Percentiles rank a stretch among this genome's conserved stretches.
Conservation (phyloP, 2,329 filamentous ascomycete species). For the Chrysosporium queenslandicum region DNA sequence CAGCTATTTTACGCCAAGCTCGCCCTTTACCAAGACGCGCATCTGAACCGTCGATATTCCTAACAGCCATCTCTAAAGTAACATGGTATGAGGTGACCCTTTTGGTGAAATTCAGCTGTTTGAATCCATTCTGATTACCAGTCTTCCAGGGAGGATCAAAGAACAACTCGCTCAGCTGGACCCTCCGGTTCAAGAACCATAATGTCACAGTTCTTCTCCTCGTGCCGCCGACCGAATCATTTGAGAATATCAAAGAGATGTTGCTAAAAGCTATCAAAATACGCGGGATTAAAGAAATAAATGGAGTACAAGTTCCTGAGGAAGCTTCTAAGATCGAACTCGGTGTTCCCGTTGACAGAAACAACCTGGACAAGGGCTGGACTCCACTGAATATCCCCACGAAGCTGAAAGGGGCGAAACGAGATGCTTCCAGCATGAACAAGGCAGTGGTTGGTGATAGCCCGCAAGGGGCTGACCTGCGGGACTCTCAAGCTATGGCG, state of each 20-base stretch:
- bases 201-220: slow-evolving; percentile 61
- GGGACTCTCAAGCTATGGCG: slow-evolving; percentile 33
- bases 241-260: slow-evolving; percentile 48
- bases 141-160: not conserved
- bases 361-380: slow-evolving; percentile 44
- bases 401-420: slow-evolving; percentile 22
- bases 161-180: slow-evolving; percentile 44
- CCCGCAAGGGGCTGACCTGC: slow-evolving; percentile 29
- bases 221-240: slow-evolving; percentile 48
- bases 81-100: not conserved
- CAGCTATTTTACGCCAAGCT: not conserved
- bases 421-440: slow-evolving; percentile 21
- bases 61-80: not conserved
- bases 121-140: not conserved
- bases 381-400: slow-evolving; percentile 30
- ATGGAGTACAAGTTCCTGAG: slow-evolving; percentile 31
- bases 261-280: slow-evolving; percentile 49
- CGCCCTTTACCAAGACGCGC: not conserved
- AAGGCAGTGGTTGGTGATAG: slow-evolving; percentile 26
- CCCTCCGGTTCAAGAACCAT: slow-evolving; percentile 63
- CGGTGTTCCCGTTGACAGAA: slow-evolving; percentile 39
- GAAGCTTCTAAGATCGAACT: slow-evolving; percentile 38
- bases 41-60: not conserved
- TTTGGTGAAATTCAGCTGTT: not conserved
- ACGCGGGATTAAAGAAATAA: slow-evolving; percentile 34